Evolutionary conservation across 305 asterid genomes (phyloP), one percentile per base, ranked within the genome.

Genomic region (Solanum hybrid): DNA sequence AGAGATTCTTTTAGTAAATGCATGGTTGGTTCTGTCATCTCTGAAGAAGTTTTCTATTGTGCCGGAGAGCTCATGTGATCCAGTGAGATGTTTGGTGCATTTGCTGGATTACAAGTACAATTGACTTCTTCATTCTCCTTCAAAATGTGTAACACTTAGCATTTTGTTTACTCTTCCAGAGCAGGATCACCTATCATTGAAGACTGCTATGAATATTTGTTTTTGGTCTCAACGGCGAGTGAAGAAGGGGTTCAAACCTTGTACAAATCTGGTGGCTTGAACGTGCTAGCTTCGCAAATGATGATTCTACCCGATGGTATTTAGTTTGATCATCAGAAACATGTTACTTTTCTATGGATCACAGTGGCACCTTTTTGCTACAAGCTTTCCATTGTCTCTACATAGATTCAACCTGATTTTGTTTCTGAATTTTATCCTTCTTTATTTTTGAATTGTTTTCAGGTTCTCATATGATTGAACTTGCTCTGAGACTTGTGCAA

Each of bases 151-250:
- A 37, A 87, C 14, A 46, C 72, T 27, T 37, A n/a, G 81, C 46
- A 3, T 86, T 84, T 87, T 85, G 73, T 71, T 86, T 91, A 7
- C 56, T 79, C 86, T 88, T 92, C 92, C 95, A 97, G 99, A 37
- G 92, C 92, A 88, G 90, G 90, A 84, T 79, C 92, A 80, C 87
- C 97, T 90, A 78, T 95, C 82, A 89, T 88, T n/a, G 98, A 95
- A 80, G 98, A 96, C 80, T 97, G 98, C 94, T 96, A 79, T 40
- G 99, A 96, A 86, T 93, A 96, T 93, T 91, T 96, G 34, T 92
- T 91, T 92, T 90, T 95, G 93, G 98, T 96, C 88, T 89, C 94
- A 36, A 89, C 89, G 79, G 96, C 95, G 69, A 94, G 92, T 88
- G 95, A 92, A 88, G 94, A 91, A 89, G 96, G 98, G 71, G 91